Evolutionary conservation across 164 flowering plant genomes (phyloP).

Genomic region (Akebia trifoliata): DNA sequence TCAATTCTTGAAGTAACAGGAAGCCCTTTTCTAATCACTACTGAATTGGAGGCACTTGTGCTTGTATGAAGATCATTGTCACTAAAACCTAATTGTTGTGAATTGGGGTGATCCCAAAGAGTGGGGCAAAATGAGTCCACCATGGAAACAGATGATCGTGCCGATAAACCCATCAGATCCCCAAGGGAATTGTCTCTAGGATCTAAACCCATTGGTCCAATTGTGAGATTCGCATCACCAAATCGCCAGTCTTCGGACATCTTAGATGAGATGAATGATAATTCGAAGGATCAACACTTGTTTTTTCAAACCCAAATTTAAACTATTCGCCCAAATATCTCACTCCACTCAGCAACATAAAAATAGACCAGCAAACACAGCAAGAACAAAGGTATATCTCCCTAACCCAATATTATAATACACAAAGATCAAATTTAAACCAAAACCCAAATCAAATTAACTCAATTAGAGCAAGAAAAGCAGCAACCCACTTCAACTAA

Average conservation of each 20-base stretch:
- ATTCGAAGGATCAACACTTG: slow-evolving; percentile 32
- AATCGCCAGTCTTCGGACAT: slow-evolving; percentile 56
- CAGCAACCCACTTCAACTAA: slow-evolving; percentile 14
- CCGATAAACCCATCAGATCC: slow-evolving; percentile 34
- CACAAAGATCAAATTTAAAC: slow-evolving; percentile 9
- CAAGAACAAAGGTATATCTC: slow-evolving; percentile 5
- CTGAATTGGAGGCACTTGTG: slow-evolving; percentile 26
- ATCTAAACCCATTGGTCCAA: slow-evolving; percentile 35
- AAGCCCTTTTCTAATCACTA: slow-evolving; percentile 28
- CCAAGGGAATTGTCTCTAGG: slow-evolving; percentile 29
- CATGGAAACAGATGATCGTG: slow-evolving; percentile 58
- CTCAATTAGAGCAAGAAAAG: slow-evolving; percentile 4
- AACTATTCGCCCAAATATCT: slow-evolving; percentile 49
- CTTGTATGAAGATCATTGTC: slow-evolving; percentile 32
- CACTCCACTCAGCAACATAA: slow-evolving; percentile 16
- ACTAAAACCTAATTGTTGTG: slow-evolving; percentile 40
- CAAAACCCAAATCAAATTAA: slow-evolving; percentile 10
- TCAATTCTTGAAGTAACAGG: slow-evolving; percentile 26
- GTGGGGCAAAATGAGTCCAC: slow-evolving; percentile 47
- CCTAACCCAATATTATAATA: slow-evolving; percentile 2
- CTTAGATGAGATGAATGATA: slow-evolving; percentile 34
- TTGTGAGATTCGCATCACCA: slow-evolving; percentile 26
- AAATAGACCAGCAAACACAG: slow-evolving; percentile 11
- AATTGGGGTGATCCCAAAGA: slow-evolving; percentile 40
- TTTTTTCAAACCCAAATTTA: slow-evolving; percentile 40